phyloP scores from a whole-genome alignment of 2,329 filamentous ascomycete genomes.

The Ophiobolus disseminans region DNA sequence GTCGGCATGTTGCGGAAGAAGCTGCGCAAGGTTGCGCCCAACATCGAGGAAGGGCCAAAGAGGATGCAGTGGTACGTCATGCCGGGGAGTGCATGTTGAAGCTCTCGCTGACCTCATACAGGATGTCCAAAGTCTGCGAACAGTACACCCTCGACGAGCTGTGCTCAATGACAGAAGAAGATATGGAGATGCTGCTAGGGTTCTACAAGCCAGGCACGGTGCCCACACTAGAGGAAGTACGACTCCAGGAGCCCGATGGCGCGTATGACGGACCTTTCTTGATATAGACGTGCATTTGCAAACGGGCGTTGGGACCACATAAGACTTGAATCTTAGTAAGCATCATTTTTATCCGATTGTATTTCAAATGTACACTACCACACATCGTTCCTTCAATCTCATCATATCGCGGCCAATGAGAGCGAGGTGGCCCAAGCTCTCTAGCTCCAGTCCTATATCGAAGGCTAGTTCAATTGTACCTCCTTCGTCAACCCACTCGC shows the following conservation, averaged over 20 bases:
- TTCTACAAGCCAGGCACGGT: constrained; percentile 67
- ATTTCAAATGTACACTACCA: constrained; percentile 24
- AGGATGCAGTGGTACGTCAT: constrained; percentile 79
- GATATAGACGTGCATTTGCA: constrained; percentile 28
- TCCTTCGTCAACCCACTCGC: constrained; percentile 1
- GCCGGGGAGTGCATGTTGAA: neutral
- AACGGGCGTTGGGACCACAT: constrained; percentile 18
- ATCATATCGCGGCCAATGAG: constrained; percentile 29
- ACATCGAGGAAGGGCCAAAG: constrained; percentile 76
- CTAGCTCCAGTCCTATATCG: neutral
- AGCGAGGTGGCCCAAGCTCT: constrained; percentile 21
- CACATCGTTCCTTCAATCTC: constrained; percentile 4
- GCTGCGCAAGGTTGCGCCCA: constrained; percentile 78
- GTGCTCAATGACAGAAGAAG: constrained; percentile 79
- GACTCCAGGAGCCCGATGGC: constrained; percentile 48
- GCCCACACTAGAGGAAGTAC: constrained; percentile 53
- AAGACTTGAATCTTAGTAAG: constrained; percentile 19
- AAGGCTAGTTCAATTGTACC: neutral
- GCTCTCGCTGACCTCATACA: constrained; percentile 51
- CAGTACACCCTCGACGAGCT: constrained; percentile 84
- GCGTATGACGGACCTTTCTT: constrained; percentile 58
- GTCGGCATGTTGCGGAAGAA: constrained; percentile 82
- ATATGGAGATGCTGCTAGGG: constrained; percentile 80
- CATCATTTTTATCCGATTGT: constrained; percentile 12
- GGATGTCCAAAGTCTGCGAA: constrained; percentile 94